phyloP scores from a whole-genome alignment of 495 filamentous ascomycete species.

The Annulohypoxylon moriforme region DNA sequence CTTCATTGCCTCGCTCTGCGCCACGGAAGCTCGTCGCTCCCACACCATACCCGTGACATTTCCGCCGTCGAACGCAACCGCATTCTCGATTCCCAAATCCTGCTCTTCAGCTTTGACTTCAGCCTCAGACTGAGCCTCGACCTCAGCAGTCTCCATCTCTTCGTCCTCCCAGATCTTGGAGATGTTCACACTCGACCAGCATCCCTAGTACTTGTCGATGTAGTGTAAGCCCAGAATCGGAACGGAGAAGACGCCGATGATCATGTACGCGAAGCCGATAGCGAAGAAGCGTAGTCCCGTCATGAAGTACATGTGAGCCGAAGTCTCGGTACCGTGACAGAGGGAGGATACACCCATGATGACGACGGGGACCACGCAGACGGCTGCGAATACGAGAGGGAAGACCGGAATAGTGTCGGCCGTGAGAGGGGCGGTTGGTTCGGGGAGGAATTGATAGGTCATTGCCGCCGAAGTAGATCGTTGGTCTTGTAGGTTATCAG shows the following conservation, averaged over 20 bases:
- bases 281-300: constrained; percentile 20
- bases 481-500: neutral
- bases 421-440: neutral
- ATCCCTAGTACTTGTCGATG: constrained; percentile 39
- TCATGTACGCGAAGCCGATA: constrained; percentile 1
- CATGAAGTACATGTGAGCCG: neutral
- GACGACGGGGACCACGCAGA: constrained; percentile 9
- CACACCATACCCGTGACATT: neutral
- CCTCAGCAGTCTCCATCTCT: neutral
- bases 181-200: constrained; percentile 7
- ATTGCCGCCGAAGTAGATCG: neutral
- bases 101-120: neutral
- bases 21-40: neutral
- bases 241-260: constrained; percentile 12
- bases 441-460: neutral
- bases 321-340: neutral
- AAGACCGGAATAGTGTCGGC: neutral
- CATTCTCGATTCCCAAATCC: neutral
- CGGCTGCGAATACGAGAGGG: neutral
- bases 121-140: neutral
- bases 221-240: constrained; percentile 30
- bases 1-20: neutral
- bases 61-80: neutral
- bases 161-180: neutral
- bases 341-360: neutral